Percentiles rank a stretch among this genome's conserved stretches.
These are phyloP conservation scores for Halophytophthora batemanensis DNA, from an alignment of 352 stramenopile genomes.

Conservation along the genomic window DNA sequence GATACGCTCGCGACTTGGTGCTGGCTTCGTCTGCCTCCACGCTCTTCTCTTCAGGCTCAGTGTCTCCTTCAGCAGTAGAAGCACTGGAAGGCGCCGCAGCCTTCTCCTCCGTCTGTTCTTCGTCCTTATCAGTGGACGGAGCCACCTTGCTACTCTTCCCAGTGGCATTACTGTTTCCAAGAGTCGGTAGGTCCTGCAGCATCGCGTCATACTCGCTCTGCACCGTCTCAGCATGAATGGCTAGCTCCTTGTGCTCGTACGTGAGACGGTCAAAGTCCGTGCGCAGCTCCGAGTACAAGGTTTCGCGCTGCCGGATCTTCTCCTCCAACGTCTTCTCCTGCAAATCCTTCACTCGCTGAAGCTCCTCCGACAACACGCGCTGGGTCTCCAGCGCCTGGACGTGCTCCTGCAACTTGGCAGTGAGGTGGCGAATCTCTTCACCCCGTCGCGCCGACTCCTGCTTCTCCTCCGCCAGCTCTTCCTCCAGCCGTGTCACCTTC, in stretches of 20 bases:
- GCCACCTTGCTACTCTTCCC: constrained; percentile 39
- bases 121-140: constrained; percentile 30
- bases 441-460: constrained; percentile 68
- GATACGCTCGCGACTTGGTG: constrained; percentile 34
- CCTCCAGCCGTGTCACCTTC: constrained; percentile 62
- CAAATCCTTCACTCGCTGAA: constrained; percentile 67
- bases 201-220: constrained; percentile 68
- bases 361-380: constrained; percentile 54
- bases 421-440: constrained; percentile 72
- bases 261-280: constrained; percentile 73
- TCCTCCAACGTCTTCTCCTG: constrained; percentile 65
- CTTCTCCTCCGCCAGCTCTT: constrained; percentile 79
- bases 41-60: constrained; percentile 18
- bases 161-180: too few relatives aligned
- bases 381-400: constrained; percentile 52
- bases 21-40: constrained; percentile 13
- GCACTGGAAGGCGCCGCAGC: constrained; percentile 6
- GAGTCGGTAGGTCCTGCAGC: constrained; percentile 49
- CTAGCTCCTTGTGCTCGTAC: constrained; percentile 81
- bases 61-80: constrained; percentile 18
- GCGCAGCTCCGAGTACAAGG: constrained; percentile 48
- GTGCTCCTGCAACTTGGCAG: constrained; percentile 64
- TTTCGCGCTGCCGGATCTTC: constrained; percentile 61
- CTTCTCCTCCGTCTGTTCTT: constrained; percentile 21
- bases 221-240: constrained; percentile 75